Evolutionary conservation across 2,329 filamentous ascomycete species (phyloP).

Genomic region (Botrytis sinoallii): DNA sequence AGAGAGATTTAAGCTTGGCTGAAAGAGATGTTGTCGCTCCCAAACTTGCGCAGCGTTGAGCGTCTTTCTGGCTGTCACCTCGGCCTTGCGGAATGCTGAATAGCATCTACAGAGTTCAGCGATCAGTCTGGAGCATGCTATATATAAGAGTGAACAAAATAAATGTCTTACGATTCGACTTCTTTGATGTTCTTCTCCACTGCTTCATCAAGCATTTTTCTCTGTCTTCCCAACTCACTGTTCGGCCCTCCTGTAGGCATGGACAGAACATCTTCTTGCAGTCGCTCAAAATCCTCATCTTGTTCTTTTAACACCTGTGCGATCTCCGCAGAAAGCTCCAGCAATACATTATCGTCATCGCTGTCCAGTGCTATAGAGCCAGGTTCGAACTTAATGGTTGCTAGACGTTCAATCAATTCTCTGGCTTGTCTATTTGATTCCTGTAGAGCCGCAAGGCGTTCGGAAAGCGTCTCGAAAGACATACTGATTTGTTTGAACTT

Average conservation of each 20-base stretch:
- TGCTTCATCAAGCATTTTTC: slow-evolving; percentile 62
- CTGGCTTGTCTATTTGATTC: slow-evolving; percentile 58
- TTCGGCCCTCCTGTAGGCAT: slow-evolving; percentile 51
- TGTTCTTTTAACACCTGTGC: slow-evolving; percentile 71
- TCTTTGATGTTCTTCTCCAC: slow-evolving; percentile 67
- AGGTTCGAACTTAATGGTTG: slow-evolving; percentile 55
- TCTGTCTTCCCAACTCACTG: slow-evolving; percentile 58
- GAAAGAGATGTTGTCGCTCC: slow-evolving; percentile 74
- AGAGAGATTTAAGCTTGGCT: slow-evolving; percentile 41
- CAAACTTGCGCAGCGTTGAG: slow-evolving; percentile 69
- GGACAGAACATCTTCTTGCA: slow-evolving; percentile 69
- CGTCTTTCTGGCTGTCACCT: slow-evolving; percentile 73
- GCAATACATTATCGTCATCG: slow-evolving; percentile 49
- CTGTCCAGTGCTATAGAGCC: slow-evolving; percentile 52
- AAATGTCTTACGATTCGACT: slow-evolving; percentile 59
- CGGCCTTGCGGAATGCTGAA: slow-evolving; percentile 74
- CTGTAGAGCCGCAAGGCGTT: slow-evolving; percentile 58
- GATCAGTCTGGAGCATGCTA: neutral
- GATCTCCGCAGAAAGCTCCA: slow-evolving; percentile 79
- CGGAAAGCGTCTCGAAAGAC: slow-evolving; percentile 60
- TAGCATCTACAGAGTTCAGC: slow-evolving; percentile 23
- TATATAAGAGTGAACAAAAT: neutral
- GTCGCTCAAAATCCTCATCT: slow-evolving; percentile 78
- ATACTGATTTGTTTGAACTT: slow-evolving; percentile 38
- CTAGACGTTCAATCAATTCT: slow-evolving; percentile 58